A percentile compares a stretch with the other conserved stretches of the same genome.
Conservation (phyloP, 148 eudicot species). For the Persicaria maculosa region DNA sequence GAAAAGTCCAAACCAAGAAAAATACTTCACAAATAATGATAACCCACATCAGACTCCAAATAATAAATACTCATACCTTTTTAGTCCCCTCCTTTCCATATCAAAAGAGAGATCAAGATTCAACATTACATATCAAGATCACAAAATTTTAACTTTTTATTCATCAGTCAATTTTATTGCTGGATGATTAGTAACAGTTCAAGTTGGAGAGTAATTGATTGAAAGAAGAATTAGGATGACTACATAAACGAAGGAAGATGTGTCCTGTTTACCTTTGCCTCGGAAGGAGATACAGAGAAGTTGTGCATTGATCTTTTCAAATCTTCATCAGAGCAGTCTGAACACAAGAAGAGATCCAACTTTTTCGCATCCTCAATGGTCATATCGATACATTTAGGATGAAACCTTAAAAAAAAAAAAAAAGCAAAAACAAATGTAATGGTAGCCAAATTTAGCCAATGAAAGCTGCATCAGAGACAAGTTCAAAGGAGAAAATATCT, state of each 20-base stretch:
- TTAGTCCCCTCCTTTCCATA: neutral
- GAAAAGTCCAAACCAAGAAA: neutral
- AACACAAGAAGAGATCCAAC: conserved; percentile 21
- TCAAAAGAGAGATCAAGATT: neutral
- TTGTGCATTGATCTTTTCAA: conserved; percentile 15
- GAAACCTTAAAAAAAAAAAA: conserved; percentile 17
- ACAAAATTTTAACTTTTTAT: neutral
- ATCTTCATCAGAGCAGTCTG: conserved; percentile 23
- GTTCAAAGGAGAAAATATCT: neutral
- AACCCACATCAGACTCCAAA: too few relatives aligned
- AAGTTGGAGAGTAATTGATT: neutral
- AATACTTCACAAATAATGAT: too few relatives aligned
- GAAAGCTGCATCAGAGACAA: neutral
- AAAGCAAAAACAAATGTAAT: neutral
- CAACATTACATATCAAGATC: neutral
- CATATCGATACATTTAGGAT: conserved; percentile 25
- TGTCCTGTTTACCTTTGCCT: conserved; percentile 18
- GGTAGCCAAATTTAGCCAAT: neutral
- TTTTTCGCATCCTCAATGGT: conserved; percentile 22
- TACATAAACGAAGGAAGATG: neutral
- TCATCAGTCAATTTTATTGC: neutral
- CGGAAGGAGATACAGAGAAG: conserved; percentile 18
- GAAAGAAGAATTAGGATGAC: neutral
- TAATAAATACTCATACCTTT: neutral
- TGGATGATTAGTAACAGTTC: neutral